A percentile compares a stretch with the other conserved stretches of the same genome.
These are phyloP conservation scores for Endothia cerciana DNA, from an alignment of 2,329 filamentous ascomycete species.

Conservation along the genomic window DNA sequence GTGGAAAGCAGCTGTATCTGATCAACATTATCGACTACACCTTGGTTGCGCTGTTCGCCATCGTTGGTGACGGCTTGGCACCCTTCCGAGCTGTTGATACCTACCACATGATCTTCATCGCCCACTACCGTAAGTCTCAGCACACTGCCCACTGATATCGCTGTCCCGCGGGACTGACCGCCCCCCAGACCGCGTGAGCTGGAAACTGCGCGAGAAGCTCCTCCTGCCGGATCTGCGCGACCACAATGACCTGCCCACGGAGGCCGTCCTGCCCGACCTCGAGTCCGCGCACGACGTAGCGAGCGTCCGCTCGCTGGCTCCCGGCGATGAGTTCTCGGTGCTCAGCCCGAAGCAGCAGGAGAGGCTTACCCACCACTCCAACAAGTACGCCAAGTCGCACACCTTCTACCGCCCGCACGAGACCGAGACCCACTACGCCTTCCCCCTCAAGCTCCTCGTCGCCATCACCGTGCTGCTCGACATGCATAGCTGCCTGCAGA, in stretches of 20 bases:
- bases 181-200: constrained; percentile 55
- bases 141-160: not conserved
- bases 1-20: constrained; percentile 69
- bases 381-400: constrained; percentile 79
- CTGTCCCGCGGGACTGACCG: constrained; percentile 5
- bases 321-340: constrained; percentile 59
- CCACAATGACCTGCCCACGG: constrained; percentile 67
- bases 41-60: constrained; percentile 70
- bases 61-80: constrained; percentile 71
- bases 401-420: constrained; percentile 91
- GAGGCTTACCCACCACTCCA: constrained; percentile 74
- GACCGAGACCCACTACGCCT: constrained; percentile 79
- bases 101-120: constrained; percentile 85
- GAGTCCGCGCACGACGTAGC: constrained; percentile 48
- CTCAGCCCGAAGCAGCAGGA: constrained; percentile 69
- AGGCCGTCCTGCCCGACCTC: constrained; percentile 40
- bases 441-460: constrained; percentile 74
- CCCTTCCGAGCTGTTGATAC: constrained; percentile 81
- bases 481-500: constrained; percentile 78
- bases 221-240: constrained; percentile 65
- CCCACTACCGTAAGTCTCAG: constrained; percentile 61
- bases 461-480: constrained; percentile 80
- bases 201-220: constrained; percentile 66
- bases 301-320: constrained; percentile 44
- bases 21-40: constrained; percentile 74